Percentiles rank a stretch among this genome's conserved stretches.
These are phyloP conservation scores for Cyathus striatus DNA, from an alignment of 768 basidiomycete species.

Conservation along the genomic window DNA sequence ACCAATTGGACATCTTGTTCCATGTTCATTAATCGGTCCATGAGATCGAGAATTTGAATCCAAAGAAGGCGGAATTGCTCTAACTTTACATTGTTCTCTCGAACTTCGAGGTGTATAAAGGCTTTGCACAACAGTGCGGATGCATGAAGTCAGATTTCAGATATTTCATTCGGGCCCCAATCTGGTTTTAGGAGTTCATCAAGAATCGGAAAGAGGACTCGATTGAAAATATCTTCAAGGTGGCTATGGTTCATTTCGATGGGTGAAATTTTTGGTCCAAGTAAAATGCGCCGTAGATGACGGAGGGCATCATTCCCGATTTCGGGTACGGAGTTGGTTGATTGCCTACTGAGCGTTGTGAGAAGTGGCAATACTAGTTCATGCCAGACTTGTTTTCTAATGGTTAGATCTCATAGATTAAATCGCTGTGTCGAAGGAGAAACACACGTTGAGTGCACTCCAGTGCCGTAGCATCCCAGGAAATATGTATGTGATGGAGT, in stretches of 20 bases:
- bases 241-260: slow-evolving; percentile 54
- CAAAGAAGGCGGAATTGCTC: slow-evolving; percentile 77
- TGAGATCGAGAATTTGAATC: slow-evolving; percentile 83
- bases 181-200: slow-evolving; percentile 91
- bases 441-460: too few relatives aligned
- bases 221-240: slow-evolving; percentile 82
- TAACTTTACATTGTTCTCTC: slow-evolving; percentile 52
- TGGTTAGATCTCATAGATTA: too few relatives aligned
- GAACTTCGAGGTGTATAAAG: slow-evolving; percentile 89
- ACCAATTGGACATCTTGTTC: slow-evolving; percentile 87
- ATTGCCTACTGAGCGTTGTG: slow-evolving; percentile 71
- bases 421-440: too few relatives aligned
- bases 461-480: too few relatives aligned
- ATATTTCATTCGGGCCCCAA: slow-evolving; percentile 81
- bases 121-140: slow-evolving; percentile 90
- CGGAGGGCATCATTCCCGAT: slow-evolving; percentile 77
- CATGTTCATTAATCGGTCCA: slow-evolving; percentile 85
- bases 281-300: slow-evolving; percentile 78
- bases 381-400: slow-evolving; percentile 57
- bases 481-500: slow-evolving; percentile 62
- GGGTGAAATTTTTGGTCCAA: slow-evolving; percentile 67
- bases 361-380: slow-evolving; percentile 73
- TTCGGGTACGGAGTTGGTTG: slow-evolving; percentile 74
- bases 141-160: slow-evolving; percentile 84
- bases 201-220: slow-evolving; percentile 84